Evolutionary conservation across 2,329 filamentous ascomycete species (phyloP).

Genomic region (Cordyceps cicadae): DNA sequence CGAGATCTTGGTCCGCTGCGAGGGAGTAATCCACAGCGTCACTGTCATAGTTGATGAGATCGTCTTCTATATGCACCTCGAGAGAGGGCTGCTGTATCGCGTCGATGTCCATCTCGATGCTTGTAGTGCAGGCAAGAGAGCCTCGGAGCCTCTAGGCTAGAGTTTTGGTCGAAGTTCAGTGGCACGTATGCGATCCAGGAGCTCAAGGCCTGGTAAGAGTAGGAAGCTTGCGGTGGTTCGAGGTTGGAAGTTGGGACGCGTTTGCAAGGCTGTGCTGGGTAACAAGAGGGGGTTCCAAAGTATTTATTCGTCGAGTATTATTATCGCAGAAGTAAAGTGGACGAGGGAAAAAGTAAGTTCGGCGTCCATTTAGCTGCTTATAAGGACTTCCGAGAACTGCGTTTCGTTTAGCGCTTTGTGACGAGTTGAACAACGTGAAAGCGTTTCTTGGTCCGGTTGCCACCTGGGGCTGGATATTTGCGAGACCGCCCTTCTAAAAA

Average conservation of each 20-base stretch:
- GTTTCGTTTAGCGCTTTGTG: neutral
- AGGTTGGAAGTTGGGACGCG: neutral
- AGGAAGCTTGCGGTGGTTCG: neutral
- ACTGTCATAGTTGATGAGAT: slow-evolving; percentile 31
- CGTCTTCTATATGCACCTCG: slow-evolving; percentile 22
- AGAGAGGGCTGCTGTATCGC: slow-evolving; percentile 18
- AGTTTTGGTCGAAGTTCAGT: no score
- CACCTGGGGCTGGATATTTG: neutral
- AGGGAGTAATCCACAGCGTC: slow-evolving; percentile 19
- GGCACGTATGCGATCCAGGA: neutral
- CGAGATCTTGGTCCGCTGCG: slow-evolving; percentile 5
- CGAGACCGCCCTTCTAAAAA: slow-evolving; percentile 10
- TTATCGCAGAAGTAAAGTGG: neutral
- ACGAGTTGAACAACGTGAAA: neutral
- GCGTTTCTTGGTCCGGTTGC: neutral
- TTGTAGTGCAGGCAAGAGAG: slow-evolving; percentile 16
- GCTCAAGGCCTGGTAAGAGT: no score
- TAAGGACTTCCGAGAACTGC: neutral
- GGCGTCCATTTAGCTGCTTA: neutral
- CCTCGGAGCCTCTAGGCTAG: neutral
- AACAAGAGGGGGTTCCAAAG: neutral
- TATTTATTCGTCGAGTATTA: neutral
- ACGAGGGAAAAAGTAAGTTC: neutral
- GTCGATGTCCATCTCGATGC: slow-evolving; percentile 27
- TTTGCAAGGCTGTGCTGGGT: neutral